Conservation (phyloP, 164 flowering plant genomes). For the Santalum album region DNA sequence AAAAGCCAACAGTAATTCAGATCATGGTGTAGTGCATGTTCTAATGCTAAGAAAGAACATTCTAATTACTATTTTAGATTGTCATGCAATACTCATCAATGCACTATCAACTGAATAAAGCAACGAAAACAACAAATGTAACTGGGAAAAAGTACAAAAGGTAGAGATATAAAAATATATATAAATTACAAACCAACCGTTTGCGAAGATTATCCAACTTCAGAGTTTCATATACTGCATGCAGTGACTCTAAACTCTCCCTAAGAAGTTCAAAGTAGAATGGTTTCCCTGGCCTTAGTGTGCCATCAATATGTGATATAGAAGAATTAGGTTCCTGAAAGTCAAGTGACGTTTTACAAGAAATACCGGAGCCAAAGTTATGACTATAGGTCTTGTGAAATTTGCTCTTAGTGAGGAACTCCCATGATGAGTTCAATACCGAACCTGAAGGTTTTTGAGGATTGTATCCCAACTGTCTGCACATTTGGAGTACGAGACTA, state of each 20-base stretch:
- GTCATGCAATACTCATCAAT: background rate
- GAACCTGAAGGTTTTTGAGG: constrained; percentile 14
- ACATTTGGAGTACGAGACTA: constrained; percentile 43
- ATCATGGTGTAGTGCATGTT: too few species aligned
- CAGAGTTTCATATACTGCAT: constrained; percentile 86
- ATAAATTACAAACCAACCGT: constrained; percentile 24
- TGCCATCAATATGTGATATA: constrained; percentile 12
- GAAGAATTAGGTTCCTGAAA: constrained; percentile 16
- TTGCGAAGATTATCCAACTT: constrained; percentile 80
- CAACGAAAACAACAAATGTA: background rate
- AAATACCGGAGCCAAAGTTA: constrained; percentile 18
- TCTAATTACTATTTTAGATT: background rate
- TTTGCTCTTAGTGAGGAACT: constrained; percentile 63
- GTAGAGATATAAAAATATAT: too few species aligned
- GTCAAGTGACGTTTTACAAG: constrained; percentile 17
- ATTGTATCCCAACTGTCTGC: constrained; percentile 18
- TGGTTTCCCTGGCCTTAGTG: constrained; percentile 23
- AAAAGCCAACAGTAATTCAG: too few species aligned
- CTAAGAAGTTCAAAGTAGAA: constrained; percentile 36
- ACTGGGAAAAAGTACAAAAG: background rate
- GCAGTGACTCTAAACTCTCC: constrained; percentile 62
- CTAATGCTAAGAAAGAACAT: background rate
- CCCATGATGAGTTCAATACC: constrained; percentile 55
- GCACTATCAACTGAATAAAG: background rate
- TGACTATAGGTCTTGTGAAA: constrained; percentile 55